Percentiles rank a stretch among this genome's conserved stretches.
phyloP scores from a whole-genome alignment of 441 rosid species.

The Populus hybrid region DNA sequence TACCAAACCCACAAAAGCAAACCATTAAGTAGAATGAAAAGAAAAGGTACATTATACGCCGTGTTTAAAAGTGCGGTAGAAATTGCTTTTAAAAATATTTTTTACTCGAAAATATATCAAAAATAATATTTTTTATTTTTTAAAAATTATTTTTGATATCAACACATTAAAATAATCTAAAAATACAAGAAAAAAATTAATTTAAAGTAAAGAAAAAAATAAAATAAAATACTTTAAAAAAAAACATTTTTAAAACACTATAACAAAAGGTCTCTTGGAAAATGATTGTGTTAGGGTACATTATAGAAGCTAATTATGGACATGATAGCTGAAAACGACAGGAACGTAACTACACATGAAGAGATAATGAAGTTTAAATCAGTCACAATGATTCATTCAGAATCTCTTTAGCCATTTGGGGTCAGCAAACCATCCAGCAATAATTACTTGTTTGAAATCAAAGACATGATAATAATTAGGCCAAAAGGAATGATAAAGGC shows the following conservation, averaged over 20 bases:
- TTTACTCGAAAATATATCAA: no score
- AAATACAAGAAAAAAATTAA: no score
- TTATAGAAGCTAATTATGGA: constrained; percentile 3
- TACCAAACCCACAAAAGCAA: neutral
- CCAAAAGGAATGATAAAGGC: neutral
- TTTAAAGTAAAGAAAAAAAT: no score
- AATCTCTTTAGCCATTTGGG: neutral
- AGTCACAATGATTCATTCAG: constrained; percentile 3
- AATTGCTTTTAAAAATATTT: no score
- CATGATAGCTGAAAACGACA: constrained; percentile 13
- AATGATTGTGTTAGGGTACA: neutral
- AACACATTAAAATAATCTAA: no score
- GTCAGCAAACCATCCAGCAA: constrained; percentile 1
- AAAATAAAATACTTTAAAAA: no score
- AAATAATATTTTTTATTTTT: no score
- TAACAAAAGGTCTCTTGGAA: no score
- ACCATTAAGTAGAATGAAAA: neutral
- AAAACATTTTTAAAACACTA: no score
- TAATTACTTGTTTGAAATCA: neutral
- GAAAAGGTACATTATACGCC: neutral
- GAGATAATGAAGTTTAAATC: constrained; percentile 5
- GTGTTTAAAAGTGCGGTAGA: no score
- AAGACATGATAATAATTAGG: neutral
- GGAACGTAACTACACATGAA: neutral
- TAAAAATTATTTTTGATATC: no score